These are phyloP conservation scores for Limtongia smithiae DNA, from an alignment of 805 yeast genomes.

Conservation along the genomic window DNA sequence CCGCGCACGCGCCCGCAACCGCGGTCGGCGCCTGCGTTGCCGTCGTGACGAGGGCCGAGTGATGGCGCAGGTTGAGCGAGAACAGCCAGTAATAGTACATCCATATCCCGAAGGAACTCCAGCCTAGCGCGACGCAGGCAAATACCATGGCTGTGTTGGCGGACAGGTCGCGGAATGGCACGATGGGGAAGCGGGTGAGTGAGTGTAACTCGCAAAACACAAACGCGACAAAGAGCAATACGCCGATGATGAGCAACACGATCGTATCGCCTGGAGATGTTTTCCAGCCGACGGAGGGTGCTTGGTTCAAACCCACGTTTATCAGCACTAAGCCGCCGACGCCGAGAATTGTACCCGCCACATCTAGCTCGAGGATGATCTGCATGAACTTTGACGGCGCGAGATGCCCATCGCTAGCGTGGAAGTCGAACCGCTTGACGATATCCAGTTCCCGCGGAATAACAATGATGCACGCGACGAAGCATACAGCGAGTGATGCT, in stretches of 20 bases:
- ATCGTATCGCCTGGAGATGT: slow-evolving; percentile 57
- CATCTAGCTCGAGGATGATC: too few relatives aligned
- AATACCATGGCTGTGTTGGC: slow-evolving; percentile 49
- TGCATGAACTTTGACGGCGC: too few relatives aligned
- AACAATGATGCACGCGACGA: slow-evolving; percentile 37
- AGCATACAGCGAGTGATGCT: slow-evolving; percentile 40
- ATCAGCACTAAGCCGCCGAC: slow-evolving; percentile 58
- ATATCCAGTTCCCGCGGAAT: slow-evolving; percentile 47
- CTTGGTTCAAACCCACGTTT: slow-evolving; percentile 73
- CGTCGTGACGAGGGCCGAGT: slow-evolving; percentile 47
- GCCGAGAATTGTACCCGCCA: slow-evolving; percentile 53
- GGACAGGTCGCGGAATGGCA: slow-evolving; percentile 51
- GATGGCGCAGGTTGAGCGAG: slow-evolving; percentile 47
- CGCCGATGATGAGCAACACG: slow-evolving; percentile 52
- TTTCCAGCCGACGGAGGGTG: slow-evolving; percentile 68
- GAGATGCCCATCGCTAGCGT: slow-evolving; percentile 33
- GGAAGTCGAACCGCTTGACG: slow-evolving; percentile 30
- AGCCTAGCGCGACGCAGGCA: slow-evolving; percentile 54
- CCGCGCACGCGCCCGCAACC: slow-evolving; percentile 55
- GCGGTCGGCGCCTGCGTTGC: slow-evolving; percentile 46
- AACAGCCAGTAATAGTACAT: slow-evolving; percentile 59
- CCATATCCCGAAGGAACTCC: slow-evolving; percentile 79
- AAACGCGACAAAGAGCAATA: slow-evolving; percentile 45
- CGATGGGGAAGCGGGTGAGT: slow-evolving; percentile 49
- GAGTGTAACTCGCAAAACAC: slow-evolving; percentile 47